Evolutionary conservation across 140 eudicot genomes (phyloP).

Genomic region (Anethum foeniculum): DNA sequence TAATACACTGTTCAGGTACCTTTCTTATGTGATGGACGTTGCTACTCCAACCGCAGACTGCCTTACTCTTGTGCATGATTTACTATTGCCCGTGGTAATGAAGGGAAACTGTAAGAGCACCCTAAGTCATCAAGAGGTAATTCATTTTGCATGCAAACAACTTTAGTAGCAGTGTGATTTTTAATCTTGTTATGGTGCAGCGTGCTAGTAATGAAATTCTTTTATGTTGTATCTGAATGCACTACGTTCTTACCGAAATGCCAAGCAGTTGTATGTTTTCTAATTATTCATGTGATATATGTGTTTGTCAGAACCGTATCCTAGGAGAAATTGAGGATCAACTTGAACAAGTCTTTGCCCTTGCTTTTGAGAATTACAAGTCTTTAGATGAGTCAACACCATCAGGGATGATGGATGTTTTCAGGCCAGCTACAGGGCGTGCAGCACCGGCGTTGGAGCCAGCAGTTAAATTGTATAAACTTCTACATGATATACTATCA

Average conservation of each 20-base stretch:
- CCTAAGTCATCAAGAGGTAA: constrained; percentile 88
- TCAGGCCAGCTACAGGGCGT: constrained; percentile 54
- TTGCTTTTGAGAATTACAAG: constrained; percentile 67
- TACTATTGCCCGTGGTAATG: constrained; percentile 61
- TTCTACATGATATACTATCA: constrained; percentile 71
- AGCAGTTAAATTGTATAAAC: constrained; percentile 63
- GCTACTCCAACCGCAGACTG: constrained; percentile 88
- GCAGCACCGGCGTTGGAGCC: constrained; percentile 76
- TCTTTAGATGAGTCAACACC: constrained; percentile 58
- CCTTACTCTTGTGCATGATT: constrained; percentile 53
- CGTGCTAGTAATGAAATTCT: background rate
- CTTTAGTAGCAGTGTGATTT: background rate
- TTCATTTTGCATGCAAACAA: constrained; percentile 6
- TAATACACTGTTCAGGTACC: constrained; percentile 43
- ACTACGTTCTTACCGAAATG: background rate
- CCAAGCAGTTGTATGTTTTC: constrained; percentile 1
- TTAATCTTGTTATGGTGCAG: background rate
- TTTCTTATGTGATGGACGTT: constrained; percentile 80
- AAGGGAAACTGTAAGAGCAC: constrained; percentile 51
- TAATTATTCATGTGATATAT: background rate
- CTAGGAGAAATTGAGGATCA: constrained; percentile 74
- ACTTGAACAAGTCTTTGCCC: constrained; percentile 53
- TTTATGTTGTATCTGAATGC: background rate
- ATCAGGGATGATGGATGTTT: constrained; percentile 67
- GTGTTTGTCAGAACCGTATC: constrained; percentile 54